Evolutionary conservation across 164 flowering plant species (phyloP).

Genomic region (Kingdonia uniflora): DNA sequence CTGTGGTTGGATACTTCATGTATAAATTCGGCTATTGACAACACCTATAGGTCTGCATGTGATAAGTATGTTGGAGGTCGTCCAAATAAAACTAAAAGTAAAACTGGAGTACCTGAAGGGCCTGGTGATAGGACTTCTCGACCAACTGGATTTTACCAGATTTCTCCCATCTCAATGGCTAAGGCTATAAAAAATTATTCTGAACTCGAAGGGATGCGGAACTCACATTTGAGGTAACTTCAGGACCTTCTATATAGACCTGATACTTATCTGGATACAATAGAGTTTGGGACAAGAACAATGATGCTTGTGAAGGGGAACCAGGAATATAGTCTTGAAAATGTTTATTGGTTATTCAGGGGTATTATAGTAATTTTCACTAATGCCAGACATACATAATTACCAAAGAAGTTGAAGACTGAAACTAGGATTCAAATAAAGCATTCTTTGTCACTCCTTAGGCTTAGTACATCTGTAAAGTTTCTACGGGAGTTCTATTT

Average conservation of each 20-base stretch:
- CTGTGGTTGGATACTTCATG: constrained; percentile 83
- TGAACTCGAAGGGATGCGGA: constrained; percentile 83
- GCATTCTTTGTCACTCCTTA: too few relatives aligned
- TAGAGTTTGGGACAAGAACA: too few relatives aligned
- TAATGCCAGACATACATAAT: too few relatives aligned
- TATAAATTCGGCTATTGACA: constrained; percentile 75
- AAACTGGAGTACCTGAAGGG: constrained; percentile 13
- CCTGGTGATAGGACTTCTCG: constrained; percentile 25
- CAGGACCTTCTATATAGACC: constrained; percentile 2
- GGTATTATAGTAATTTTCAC: too few relatives aligned
- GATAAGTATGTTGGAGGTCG: constrained; percentile 21
- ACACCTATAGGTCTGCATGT: constrained; percentile 50
- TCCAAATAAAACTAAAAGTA: constrained; percentile 20
- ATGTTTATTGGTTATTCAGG: too few relatives aligned
- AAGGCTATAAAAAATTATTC: constrained; percentile 83
- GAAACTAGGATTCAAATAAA: too few relatives aligned
- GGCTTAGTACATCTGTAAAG: too few relatives aligned
- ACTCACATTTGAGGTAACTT: constrained; percentile 68
- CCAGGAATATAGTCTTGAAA: too few relatives aligned
- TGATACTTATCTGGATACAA: too few relatives aligned
- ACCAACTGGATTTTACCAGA: constrained; percentile 37
- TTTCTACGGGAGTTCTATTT: too few relatives aligned
- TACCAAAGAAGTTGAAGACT: too few relatives aligned
- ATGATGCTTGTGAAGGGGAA: too few relatives aligned
- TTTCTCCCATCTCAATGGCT: constrained; percentile 61